Evolutionary conservation across 352 stramenopile species (phyloP).

Genomic region (Globisporangium sylvaticum): DNA sequence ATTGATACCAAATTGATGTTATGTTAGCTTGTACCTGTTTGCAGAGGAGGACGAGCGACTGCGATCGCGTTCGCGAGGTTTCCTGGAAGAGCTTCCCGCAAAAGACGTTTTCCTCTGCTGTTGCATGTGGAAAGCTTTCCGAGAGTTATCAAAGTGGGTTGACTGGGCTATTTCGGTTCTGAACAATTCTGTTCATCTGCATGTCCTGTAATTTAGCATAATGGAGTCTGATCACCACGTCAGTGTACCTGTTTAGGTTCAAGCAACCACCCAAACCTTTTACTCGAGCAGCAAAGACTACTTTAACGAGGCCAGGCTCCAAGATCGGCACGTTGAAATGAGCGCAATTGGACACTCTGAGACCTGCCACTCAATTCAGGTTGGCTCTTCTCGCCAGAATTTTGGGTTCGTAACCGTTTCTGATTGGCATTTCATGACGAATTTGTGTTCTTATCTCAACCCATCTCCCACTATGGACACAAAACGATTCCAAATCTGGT

Average conservation of each 20-base stretch:
- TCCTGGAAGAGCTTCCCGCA: neutral
- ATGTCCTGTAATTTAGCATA: neutral
- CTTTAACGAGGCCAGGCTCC: neutral
- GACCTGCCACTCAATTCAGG: neutral
- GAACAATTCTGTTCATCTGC: neutral
- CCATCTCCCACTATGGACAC: too few species aligned
- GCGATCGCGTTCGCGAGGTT: slow-evolving; percentile 1
- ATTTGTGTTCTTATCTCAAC: too few species aligned
- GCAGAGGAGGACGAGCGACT: neutral
- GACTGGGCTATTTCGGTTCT: neutral
- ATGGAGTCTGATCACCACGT: neutral
- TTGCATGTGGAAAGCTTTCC: neutral
- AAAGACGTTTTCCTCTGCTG: neutral
- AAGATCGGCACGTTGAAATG: slow-evolving; percentile 1
- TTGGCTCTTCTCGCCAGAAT: neutral
- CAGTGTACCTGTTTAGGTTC: neutral
- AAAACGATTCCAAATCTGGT: neutral
- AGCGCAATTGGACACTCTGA: neutral
- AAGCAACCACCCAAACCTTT: neutral
- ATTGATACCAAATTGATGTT: too few species aligned
- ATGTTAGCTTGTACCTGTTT: neutral
- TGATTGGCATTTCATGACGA: too few species aligned
- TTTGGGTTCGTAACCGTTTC: too few species aligned
- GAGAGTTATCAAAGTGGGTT: neutral
- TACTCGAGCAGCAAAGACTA: neutral